Evolutionary conservation across 306 rosid genomes (phyloP).

Genomic region (Acacia acuminata): DNA sequence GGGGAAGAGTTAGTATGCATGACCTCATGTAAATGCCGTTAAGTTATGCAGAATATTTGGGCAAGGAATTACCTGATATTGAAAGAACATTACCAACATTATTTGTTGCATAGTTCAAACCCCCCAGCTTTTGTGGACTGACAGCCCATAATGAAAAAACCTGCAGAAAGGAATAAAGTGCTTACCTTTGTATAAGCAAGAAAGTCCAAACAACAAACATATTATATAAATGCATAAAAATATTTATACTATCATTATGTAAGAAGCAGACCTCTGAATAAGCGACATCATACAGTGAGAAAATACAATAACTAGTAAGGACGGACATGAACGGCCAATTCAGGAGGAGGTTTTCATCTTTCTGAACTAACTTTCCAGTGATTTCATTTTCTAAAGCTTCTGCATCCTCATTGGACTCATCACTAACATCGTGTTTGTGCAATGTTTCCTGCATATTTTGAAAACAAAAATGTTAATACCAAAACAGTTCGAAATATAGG

Average conservation of each 20-base stretch:
- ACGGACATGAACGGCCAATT: conserved; percentile 92
- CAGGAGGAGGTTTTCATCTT: conserved; percentile 56
- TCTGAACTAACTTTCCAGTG: conserved; percentile 15
- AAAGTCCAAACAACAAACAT: not conserved
- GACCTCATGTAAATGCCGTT: not conserved
- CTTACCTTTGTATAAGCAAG: too few relatives aligned
- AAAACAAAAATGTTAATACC: not conserved
- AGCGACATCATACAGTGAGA: not conserved
- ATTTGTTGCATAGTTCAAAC: conserved; percentile 55
- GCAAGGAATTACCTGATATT: conserved; percentile 51
- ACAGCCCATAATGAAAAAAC: conserved; percentile 80
- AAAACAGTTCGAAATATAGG: too few relatives aligned
- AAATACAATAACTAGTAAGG: conserved; percentile 41
- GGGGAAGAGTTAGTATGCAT: not conserved
- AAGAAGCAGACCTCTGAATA: not conserved
- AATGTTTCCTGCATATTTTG: conserved; percentile 69
- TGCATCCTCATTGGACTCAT: conserved; percentile 27
- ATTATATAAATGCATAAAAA: not conserved
- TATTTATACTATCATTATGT: not conserved
- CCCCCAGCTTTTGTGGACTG: conserved; percentile 55
- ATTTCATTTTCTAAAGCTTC: conserved; percentile 59
- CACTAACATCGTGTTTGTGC: conserved; percentile 50
- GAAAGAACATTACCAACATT: conserved; percentile 74
- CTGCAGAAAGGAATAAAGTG: too few relatives aligned
- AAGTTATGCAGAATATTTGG: not conserved